A percentile compares a stretch with the other conserved stretches of the same genome.
phyloP scores from a whole-genome alignment of 31 red algal genomes.

The Odonthalia washingtoniensis region DNA sequence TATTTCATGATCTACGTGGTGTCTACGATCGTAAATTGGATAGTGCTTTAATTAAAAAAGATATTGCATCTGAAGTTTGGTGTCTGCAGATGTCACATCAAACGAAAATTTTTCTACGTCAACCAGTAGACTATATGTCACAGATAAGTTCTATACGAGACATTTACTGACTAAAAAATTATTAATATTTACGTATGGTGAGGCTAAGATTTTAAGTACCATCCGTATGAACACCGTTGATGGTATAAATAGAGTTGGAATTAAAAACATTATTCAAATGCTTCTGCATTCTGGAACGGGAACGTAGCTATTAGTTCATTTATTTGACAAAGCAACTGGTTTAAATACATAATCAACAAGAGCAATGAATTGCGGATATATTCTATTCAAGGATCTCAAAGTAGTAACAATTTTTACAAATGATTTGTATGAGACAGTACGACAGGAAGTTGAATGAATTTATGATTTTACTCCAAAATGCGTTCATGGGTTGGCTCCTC shows the following conservation, averaged over 20 bases:
- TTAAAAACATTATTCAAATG: constrained; percentile 14
- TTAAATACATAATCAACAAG: background rate
- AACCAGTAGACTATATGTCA: too few species aligned
- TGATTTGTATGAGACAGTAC: background rate
- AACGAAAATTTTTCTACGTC: too few species aligned
- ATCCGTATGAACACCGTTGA: too few species aligned
- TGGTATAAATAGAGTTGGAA: constrained; percentile 8
- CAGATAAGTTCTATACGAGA: too few species aligned
- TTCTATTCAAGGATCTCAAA: background rate
- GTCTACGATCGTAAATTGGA: too few species aligned
- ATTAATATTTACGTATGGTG: too few species aligned
- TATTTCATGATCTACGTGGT: too few species aligned
- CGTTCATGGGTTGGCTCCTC: background rate
- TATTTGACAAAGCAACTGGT: background rate
- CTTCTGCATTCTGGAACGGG: constrained; percentile 9
- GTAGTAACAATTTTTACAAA: background rate
- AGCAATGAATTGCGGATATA: too few species aligned
- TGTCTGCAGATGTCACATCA: background rate
- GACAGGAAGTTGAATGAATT: background rate
- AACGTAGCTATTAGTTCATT: background rate
- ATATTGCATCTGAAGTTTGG: background rate
- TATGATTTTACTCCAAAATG: background rate
- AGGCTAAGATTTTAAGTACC: too few species aligned
- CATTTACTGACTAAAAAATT: too few species aligned
- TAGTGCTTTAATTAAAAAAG: background rate